Percentiles rank a stretch among this genome's conserved stretches.
Evolutionary conservation across 805 yeast genomes (phyloP).

Genomic region (Candida coquimbonensis): DNA sequence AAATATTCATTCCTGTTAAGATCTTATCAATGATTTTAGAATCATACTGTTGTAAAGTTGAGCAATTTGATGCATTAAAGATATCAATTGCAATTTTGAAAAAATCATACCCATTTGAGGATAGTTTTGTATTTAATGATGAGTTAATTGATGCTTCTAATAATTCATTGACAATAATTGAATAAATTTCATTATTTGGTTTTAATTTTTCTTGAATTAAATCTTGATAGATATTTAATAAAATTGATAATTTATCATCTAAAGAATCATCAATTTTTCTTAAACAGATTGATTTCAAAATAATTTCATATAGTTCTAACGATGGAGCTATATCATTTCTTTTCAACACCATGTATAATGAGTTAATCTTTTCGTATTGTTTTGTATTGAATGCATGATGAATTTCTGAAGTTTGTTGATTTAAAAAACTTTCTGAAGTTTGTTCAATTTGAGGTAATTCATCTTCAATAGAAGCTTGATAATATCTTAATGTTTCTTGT

Average conservation of each 20-base stretch:
- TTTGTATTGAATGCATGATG: conserved; percentile 18
- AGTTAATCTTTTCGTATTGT: conserved; percentile 29
- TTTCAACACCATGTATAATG: conserved; percentile 33
- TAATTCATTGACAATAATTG: conserved; percentile 42
- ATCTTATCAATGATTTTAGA: conserved; percentile 39
- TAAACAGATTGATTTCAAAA: conserved; percentile 44
- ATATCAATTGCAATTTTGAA: conserved; percentile 45
- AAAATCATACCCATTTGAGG: conserved; percentile 37
- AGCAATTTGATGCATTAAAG: conserved; percentile 31
- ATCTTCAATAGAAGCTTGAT: conserved; percentile 10
- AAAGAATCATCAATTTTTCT: conserved; percentile 46
- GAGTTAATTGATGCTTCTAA: conserved; percentile 42
- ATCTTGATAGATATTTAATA: conserved; percentile 65
- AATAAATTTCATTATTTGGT: conserved; percentile 51
- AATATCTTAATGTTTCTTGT: conserved; percentile 10
- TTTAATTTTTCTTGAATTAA: conserved; percentile 45
- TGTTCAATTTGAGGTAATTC: conserved; percentile 13
- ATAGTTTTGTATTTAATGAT: conserved; percentile 27
- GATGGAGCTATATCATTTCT: conserved; percentile 42
- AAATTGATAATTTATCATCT: conserved; percentile 54
- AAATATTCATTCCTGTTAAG: conserved; percentile 36
- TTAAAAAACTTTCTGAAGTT: conserved; percentile 23
- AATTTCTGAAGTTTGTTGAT: conserved; percentile 27
- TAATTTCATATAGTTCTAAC: conserved; percentile 43
- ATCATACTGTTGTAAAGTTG: conserved; percentile 38